phyloP scores from a whole-genome alignment of 1,284 basidiomycete genomes.

The Cutaneotrichosporon cyanovorans region DNA sequence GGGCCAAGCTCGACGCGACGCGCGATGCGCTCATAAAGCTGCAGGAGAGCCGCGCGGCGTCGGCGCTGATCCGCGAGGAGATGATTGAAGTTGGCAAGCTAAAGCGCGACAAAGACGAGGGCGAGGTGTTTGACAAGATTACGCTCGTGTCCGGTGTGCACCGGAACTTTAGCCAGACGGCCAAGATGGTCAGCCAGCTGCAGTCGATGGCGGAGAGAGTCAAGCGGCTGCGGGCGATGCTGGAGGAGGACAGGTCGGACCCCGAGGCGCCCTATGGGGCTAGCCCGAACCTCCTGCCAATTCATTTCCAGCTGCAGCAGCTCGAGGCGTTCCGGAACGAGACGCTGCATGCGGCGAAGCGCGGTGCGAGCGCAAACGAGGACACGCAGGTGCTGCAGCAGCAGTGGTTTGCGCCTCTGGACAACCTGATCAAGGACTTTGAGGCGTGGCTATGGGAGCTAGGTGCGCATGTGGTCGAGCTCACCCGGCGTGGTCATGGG shows the following conservation, averaged over 20 bases:
- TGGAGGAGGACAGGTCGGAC: slow-evolving; percentile 59
- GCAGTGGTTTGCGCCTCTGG: slow-evolving; percentile 81
- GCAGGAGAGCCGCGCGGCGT: slow-evolving; percentile 69
- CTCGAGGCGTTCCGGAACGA: slow-evolving; percentile 91
- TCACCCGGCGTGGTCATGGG: slow-evolving; percentile 69
- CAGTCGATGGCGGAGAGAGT: slow-evolving; percentile 81
- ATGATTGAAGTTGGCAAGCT: slow-evolving; percentile 75
- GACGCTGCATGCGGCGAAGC: slow-evolving; percentile 84
- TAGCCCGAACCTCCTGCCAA: slow-evolving; percentile 75
- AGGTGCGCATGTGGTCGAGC: slow-evolving; percentile 66
- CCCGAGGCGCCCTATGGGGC: slow-evolving; percentile 67
- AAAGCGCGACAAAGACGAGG: slow-evolving; percentile 49
- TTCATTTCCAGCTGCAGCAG: slow-evolving; percentile 82
- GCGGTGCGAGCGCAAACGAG: slow-evolving; percentile 51
- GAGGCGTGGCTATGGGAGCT: slow-evolving; percentile 79
- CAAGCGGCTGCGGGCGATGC: slow-evolving; percentile 67
- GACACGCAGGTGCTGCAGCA: slow-evolving; percentile 56
- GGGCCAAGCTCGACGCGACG: slow-evolving; percentile 87
- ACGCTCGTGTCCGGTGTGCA: slow-evolving; percentile 90
- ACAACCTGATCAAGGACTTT: slow-evolving; percentile 70
- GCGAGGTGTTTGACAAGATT: slow-evolving; percentile 73
- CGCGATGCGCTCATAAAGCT: slow-evolving; percentile 81
- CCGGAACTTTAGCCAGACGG: slow-evolving; percentile 87
- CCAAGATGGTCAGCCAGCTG: slow-evolving; percentile 89
- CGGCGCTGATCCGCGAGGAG: slow-evolving; percentile 84